Conservation (phyloP, 1,139 yeast species). For the Wickerhamomyces sp. region DNA sequence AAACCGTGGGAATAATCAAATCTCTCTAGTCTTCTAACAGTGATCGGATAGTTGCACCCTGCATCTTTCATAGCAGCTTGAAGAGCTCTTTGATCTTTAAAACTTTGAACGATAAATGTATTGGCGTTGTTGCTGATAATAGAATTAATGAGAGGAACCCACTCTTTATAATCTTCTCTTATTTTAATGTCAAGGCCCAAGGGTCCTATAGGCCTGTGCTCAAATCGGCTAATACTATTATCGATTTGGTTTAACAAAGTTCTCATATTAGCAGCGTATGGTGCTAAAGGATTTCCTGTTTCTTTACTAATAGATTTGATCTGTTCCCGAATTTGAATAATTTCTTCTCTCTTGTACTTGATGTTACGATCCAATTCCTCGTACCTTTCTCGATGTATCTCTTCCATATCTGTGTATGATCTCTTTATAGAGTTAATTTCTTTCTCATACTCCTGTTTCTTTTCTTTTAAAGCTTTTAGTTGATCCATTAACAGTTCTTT, state of each 20-base stretch:
- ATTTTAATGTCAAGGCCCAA: conserved; percentile 61
- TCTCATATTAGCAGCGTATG: conserved; percentile 47
- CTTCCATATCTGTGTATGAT: conserved; percentile 9
- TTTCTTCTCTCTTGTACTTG: conserved; percentile 18
- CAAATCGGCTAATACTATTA: conserved; percentile 32
- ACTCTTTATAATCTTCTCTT: conserved; percentile 48
- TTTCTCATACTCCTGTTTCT: conserved; percentile 11
- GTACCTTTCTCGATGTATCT: conserved; percentile 2
- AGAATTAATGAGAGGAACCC: conserved; percentile 61
- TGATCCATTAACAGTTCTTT: conserved; percentile 26
- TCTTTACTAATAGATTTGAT: conserved; percentile 7
- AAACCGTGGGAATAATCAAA: conserved; percentile 46
- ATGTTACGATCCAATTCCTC: conserved; percentile 13
- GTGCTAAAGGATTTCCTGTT: conserved; percentile 23
- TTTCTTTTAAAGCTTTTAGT: conserved; percentile 24
- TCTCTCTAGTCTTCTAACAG: conserved; percentile 51
- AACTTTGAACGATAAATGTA: conserved; percentile 64
- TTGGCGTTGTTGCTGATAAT: conserved; percentile 44
- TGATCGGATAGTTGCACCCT: conserved; percentile 34
- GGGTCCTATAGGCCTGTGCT: conserved; percentile 73
- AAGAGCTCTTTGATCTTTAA: conserved; percentile 53
- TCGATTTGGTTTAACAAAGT: conserved; percentile 40
- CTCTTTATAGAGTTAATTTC: conserved; percentile 12
- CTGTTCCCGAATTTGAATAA: conserved; percentile 20
- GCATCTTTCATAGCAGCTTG: conserved; percentile 38